A percentile compares a stretch with the other conserved stretches of the same genome.
Evolutionary conservation across 1,139 yeast species (phyloP).

Genomic region (Candida tunisiensis): DNA sequence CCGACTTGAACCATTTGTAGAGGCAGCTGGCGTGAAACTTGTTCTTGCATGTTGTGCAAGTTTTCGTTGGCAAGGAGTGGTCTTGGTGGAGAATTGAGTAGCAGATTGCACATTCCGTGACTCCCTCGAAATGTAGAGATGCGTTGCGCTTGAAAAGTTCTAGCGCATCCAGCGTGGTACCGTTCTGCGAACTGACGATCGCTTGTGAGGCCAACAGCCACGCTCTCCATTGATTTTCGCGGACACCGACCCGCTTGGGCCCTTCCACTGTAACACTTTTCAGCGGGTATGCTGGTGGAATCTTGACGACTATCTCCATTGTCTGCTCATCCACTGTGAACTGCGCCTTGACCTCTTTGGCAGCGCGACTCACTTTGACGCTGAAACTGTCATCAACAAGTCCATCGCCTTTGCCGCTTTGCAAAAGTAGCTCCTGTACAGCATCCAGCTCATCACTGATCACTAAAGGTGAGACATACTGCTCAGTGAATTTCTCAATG

Average conservation of each 20-base stretch:
- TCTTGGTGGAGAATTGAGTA: slow-evolving; percentile 84
- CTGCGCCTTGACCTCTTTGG: slow-evolving; percentile 56
- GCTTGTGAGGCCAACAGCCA: slow-evolving; percentile 89
- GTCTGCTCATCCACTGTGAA: slow-evolving; percentile 80
- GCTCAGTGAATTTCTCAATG: slow-evolving; percentile 47
- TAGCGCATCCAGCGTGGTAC: slow-evolving; percentile 68
- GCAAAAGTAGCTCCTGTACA: slow-evolving; percentile 23
- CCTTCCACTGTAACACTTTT: slow-evolving; percentile 62
- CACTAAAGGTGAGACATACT: slow-evolving; percentile 46
- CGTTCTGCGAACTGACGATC: slow-evolving; percentile 53
- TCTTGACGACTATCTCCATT: slow-evolving; percentile 58
- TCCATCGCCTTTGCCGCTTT: slow-evolving; percentile 23
- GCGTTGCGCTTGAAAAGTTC: slow-evolving; percentile 73
- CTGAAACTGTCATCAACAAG: slow-evolving; percentile 9
- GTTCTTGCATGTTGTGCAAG: slow-evolving; percentile 80
- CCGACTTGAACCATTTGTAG: slow-evolving; percentile 76
- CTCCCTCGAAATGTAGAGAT: slow-evolving; percentile 64
- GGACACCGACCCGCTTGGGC: slow-evolving; percentile 69
- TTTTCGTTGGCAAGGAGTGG: slow-evolving; percentile 76
- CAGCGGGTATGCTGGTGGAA: slow-evolving; percentile 65
- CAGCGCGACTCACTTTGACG: not conserved
- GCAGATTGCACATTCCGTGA: slow-evolving; percentile 94
- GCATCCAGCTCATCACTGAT: slow-evolving; percentile 39
- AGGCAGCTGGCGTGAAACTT: slow-evolving; percentile 95
- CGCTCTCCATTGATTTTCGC: slow-evolving; percentile 87